Base-by-base conservation (phyloP, 257 asterid genomes). In the Avicennia marina region DNA sequence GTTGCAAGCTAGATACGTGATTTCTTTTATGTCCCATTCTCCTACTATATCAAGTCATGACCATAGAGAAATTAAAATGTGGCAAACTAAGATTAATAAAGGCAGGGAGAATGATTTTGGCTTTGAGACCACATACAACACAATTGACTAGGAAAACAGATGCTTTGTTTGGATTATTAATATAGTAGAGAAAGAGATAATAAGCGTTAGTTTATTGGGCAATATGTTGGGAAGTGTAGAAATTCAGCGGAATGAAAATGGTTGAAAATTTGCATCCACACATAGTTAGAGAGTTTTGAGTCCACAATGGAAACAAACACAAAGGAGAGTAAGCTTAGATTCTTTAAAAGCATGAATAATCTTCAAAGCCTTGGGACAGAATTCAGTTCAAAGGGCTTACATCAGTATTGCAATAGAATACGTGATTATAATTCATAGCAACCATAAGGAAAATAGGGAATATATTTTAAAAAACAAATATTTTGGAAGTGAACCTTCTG, bases 401-500 rank as follows among this genome's bases (percentile, higher is more conserved):
- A 40, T 25, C 36, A 32, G 33, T 39, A 33, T 58, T 34, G 54
- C 59, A 63, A 54, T 17, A 34, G 32, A 29, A 49, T 25, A 22
- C 32, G 38, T 56, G 56, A 27, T 44, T 44, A 27, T 51, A 41
- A 15, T 43, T 43, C 10, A 43, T 3, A 43, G 7, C 7, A 19
- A 53, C 22, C 44, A 21, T 27, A 36, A 10, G 46, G 16, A 43
- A 42, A 33, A 50, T 13, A 27, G 4, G 40, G 43, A 54, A 34
- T 9, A 21, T 48, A 31, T 41, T 39, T 32, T 38, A 43, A 22
- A 22, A 22, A 40, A n/a, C 41, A 25, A 49, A 5, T 6, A 11
- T 1, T 25, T 13, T 26, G 55, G 39, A 22, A 48, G 34, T 45
- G 54, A 55, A 86, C 95, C 93, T 62, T 71, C 81, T 57, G 83